Evolutionary conservation across 2,329 filamentous ascomycete genomes (phyloP), one percentile per base, ranked within the genome.

Genomic region (Allantophomopsis cytisporea): DNA sequence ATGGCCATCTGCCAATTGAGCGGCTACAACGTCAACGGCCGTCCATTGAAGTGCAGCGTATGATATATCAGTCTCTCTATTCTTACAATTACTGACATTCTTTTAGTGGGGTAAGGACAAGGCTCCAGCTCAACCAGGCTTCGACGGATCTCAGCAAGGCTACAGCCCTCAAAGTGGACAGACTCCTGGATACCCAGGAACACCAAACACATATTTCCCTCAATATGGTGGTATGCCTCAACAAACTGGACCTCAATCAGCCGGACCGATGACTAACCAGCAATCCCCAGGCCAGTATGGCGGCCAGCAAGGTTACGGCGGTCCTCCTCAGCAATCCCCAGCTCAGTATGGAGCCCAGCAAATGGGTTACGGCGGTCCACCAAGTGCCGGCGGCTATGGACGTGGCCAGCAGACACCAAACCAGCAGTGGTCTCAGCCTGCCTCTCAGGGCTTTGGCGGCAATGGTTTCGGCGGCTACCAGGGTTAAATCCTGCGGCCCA

Each of bases 1-100:
- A 94, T 94, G 83, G 87, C 88, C 28, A 98, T 98, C 55, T 98
- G 91, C 64, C 88, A 96, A 59, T 73, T 98, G 55, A 96, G 89
- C 53, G 89, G 89, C 23, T 98, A 96, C 67, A 93, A 95, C 50
- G 89, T 98, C 53, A 95, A 98, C 54, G 91, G 91, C 39, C 80
- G 91, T 49, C 91, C 91, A 39, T 65, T 98, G 51, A 98, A 98
- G 73, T 98, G 91, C 73, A 96, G 89, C 62, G 89, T 96, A 82
- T 67, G 89, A 81, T 44, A 15, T 33, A 37, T 37, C 31, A 7
- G 34, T 35, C 13, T 39, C n/a, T 32, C 41, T 12, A 37, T 15
- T 37, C 37, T 41, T 42, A 42, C 35, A 39, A 35, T 43, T 49
- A 44, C 53, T 65, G 53, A 64, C 54, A 44, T 49, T 49, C 45